These are phyloP conservation scores for Apiospora kogelbergensis DNA, from an alignment of 2,329 filamentous ascomycete species.

Conservation along the genomic window DNA sequence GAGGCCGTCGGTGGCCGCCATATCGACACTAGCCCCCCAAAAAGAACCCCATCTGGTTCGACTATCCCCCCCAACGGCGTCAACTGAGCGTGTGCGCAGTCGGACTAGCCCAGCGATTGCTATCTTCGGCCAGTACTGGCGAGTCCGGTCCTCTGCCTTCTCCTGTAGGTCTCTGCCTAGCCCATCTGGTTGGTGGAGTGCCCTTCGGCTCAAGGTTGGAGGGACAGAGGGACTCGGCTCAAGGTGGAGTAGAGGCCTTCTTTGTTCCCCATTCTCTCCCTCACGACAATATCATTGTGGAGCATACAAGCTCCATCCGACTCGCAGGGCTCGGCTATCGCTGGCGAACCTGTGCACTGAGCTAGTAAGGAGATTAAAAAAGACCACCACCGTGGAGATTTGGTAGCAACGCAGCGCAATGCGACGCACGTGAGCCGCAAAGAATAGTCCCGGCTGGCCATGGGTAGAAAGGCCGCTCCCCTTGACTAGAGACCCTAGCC, in stretches of 20 bases:
- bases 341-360: not conserved
- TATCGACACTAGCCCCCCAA: not conserved
- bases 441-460: not conserved
- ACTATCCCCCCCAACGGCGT: not conserved
- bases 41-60: not conserved
- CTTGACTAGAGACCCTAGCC: not conserved
- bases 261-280: not conserved
- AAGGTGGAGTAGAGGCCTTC: constrained; percentile 10
- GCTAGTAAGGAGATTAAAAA: not conserved
- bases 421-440: not conserved
- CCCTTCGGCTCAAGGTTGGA: constrained; percentile 1
- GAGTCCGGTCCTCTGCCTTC: not conserved
- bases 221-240: constrained; percentile 16
- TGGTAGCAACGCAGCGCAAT: too few species aligned
- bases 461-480: not conserved
- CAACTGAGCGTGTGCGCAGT: not conserved
- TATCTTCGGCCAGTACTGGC: not conserved
- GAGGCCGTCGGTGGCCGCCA: constrained; percentile 17
- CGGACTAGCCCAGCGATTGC: not conserved
- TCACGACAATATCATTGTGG: not conserved
- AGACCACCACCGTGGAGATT: not conserved
- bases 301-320: not conserved
- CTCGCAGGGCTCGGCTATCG: not conserved
- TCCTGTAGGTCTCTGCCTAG: not conserved
- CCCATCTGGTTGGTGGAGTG: not conserved